phyloP scores from a whole-genome alignment of 2,329 filamentous ascomycete genomes.

The Chrysoporthe deuterocubensis region DNA sequence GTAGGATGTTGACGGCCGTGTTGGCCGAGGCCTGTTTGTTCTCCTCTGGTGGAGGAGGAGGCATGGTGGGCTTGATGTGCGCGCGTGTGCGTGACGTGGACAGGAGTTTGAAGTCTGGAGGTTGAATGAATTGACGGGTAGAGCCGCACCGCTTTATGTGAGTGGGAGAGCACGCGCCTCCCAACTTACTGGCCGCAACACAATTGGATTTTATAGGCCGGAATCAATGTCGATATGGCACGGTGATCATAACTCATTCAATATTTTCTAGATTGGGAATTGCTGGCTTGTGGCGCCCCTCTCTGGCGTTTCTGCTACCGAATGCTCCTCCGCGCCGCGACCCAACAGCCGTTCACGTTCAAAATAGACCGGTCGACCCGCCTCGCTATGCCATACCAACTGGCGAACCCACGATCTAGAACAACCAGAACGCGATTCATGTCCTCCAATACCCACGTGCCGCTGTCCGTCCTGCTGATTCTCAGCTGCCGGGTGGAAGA shows the following conservation, averaged over 20 bases:
- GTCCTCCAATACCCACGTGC: background rate
- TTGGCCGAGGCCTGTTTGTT: constrained; percentile 78
- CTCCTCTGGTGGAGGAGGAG: constrained; percentile 44
- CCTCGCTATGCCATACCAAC: background rate
- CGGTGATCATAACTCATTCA: background rate
- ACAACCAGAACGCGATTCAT: background rate
- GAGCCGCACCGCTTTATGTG: background rate
- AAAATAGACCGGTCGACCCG: background rate
- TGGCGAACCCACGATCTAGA: background rate
- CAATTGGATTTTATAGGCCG: background rate
- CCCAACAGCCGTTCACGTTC: background rate
- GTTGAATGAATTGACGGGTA: constrained; percentile 8
- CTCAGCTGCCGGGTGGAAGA: background rate
- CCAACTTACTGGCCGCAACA: background rate
- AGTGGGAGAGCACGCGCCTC: background rate
- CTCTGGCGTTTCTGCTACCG: background rate
- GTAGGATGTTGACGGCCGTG: constrained; percentile 80
- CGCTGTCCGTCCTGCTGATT: background rate
- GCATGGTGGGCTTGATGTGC: constrained; percentile 35
- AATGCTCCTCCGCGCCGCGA: background rate
- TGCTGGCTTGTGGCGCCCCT: background rate
- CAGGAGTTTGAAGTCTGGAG: background rate
- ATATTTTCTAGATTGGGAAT: background rate
- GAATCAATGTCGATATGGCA: background rate
- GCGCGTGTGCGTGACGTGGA: constrained; percentile 2